Base-by-base conservation (phyloP, 2,329 filamentous ascomycete genomes). In the Pseudodiploospora longispora region DNA sequence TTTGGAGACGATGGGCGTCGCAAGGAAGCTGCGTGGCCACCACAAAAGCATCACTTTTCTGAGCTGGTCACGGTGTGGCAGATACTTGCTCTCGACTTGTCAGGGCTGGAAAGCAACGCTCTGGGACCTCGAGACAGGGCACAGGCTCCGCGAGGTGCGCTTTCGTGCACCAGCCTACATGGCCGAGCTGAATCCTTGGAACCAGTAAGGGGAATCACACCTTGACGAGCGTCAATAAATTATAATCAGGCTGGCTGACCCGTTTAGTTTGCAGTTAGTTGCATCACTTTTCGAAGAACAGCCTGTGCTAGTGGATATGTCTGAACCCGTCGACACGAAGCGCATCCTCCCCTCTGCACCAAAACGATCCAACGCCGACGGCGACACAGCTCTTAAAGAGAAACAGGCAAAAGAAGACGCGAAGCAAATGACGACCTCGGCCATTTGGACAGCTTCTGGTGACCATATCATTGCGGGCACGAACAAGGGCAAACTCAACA, bases 91-190 rank as follows among this genome's bases (percentile, higher is more conserved):
- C 46, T 95, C 88, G 47, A 87, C 89, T 8, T 95, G 89, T 37
- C 88, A 96, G 62, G 93, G 95, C 58, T 97, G 91, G 87, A 95
- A 94, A 66, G 90, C 86, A 50, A 89, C 95, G 41, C 74, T 98
- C 1, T 98, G 93, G 93, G 93, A 98, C 64, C 71, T 98, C 47
- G 76, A 76, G 43, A 72, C 79, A 47, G 74, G 78, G 38, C 75
- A 84, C 59, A 73, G 86, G 47, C 71, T 90, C 57, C 83, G 90
- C 52, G 90, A 87, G 54, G 85, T 96, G 55, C 85, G 89, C 52
- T 95, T 98, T 59, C 83, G 91, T 52, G 88, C 90, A 3, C 89
- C 91, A 1, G 87, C 95, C 31, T 98, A 96, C 67, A 95, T 94
- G 55, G 94, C 91, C 4, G 93, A 98, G 67, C 72, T 98, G 45